phyloP scores from a whole-genome alignment of 257 asterid genomes.

The Solanum corneliomulleri region DNA sequence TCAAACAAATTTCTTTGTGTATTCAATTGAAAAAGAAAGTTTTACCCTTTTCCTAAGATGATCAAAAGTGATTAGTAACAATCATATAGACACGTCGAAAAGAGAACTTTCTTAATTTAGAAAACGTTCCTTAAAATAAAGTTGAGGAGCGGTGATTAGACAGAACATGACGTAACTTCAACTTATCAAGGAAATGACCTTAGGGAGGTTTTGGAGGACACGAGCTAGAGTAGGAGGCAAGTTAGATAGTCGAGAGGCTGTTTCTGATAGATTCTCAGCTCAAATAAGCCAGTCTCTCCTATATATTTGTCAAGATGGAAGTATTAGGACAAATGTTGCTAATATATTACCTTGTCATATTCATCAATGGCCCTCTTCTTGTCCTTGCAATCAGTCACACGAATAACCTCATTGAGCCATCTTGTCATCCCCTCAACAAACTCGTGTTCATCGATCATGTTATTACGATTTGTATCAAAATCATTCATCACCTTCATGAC shows the following conservation, averaged over 20 bases:
- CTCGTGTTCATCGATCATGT: conserved; percentile 26
- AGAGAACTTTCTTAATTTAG: not conserved
- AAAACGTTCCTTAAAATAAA: not conserved
- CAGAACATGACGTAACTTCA: not conserved
- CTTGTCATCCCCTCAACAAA: conserved; percentile 18
- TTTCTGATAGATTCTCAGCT: not conserved
- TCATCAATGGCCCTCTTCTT: conserved; percentile 5
- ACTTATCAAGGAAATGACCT: not conserved
- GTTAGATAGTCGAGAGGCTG: not conserved
- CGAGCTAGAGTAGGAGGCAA: not conserved
- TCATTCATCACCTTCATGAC: conserved; percentile 21
- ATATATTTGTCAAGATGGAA: not conserved
- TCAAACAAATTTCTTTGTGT: not conserved
- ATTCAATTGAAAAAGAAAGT: not conserved
- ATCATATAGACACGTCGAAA: not conserved
- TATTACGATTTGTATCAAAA: conserved; percentile 21
- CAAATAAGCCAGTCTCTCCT: not conserved
- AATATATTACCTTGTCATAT: conserved; percentile 17
- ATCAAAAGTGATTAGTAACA: not conserved
- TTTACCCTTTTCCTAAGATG: not conserved
- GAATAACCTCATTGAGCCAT: conserved; percentile 31
- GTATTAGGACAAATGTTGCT: not conserved
- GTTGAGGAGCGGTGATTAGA: not conserved
- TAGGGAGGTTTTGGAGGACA: not conserved
- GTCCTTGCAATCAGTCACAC: conserved; percentile 11